Evolutionary conservation across 768 basidiomycete genomes (phyloP), one percentile per base, ranked within the genome.

Genomic region (Rhizopogon sp.): DNA sequence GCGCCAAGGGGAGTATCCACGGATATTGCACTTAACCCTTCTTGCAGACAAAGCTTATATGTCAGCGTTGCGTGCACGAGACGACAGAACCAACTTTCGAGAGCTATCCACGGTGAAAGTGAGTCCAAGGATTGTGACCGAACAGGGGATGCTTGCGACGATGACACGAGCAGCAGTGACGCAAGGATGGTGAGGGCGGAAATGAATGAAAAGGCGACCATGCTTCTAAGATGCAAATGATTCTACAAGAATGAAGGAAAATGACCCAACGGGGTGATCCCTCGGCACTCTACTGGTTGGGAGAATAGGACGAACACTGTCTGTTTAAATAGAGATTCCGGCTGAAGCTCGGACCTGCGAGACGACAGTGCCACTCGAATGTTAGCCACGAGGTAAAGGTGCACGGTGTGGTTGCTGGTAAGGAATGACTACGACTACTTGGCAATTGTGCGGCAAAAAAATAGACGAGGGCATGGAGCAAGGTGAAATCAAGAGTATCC

Each of bases 1-100:
- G 69, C 67, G 16, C 87, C 87, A 25, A 88, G 55, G 16, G 76
- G 72, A 1, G 87, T 88, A 4, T 56, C 53, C 25, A 79, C 73
- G 41, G 61, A 58, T 22, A 64, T 16, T 25, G 59, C 56, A 14
- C 59, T 55, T n/a, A 59, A 56, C 22, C 66, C 66, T 33, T 67
- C 64, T 14, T 70, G 67, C 29, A 77, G 77, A 60, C 79, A 83
- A 13, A 79, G 62, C 39, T 68, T 65, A 29, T 37, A 10, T 17
- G 51, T 37, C 35, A 22, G 9, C 53, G 71, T 68, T 46, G 80
- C 42, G 55, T 81, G 66, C 20, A 78, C 76, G 29, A 80, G 58
- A 40, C 74, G 68, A 70, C 82, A 83, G 16, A 82, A 64, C 9
- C 79, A 53, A 39, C 25, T 52, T 39, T 43, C 45, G 10, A 11